Percentiles rank a stretch among this genome's conserved stretches.
Conservation (phyloP, 768 basidiomycete species). For the Cystofilobasidium macerans region DNA sequence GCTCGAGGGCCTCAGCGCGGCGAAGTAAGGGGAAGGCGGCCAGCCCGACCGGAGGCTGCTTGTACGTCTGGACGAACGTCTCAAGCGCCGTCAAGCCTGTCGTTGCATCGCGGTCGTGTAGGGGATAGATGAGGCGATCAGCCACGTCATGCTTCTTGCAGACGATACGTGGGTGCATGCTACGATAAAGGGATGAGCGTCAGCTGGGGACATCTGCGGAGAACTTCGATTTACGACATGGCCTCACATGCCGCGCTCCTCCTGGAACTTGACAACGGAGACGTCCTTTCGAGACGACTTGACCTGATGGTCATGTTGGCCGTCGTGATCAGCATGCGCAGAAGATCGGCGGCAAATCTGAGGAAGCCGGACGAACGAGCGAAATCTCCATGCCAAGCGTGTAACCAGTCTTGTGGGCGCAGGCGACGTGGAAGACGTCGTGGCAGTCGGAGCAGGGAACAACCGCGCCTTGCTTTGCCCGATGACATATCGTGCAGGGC, state of each 20-base stretch:
- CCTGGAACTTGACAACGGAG: constrained; percentile 60
- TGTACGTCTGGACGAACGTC: not conserved
- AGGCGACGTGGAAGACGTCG: constrained; percentile 69
- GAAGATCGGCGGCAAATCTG: too few species aligned
- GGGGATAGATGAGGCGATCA: constrained; percentile 60
- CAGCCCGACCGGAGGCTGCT: not conserved
- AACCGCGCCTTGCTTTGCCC: constrained; percentile 57
- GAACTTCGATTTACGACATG: too few species aligned
- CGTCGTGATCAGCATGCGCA: not conserved
- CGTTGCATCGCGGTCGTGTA: constrained; percentile 70
- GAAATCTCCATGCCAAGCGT: constrained; percentile 89
- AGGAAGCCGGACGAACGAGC: constrained; percentile 45
- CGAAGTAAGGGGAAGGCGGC: not conserved
- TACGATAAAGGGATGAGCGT: not conserved
- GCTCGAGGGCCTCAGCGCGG: not conserved
- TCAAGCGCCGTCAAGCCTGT: constrained; percentile 57
- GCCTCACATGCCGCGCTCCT: constrained; percentile 52
- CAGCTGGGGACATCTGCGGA: not conserved
- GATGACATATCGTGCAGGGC: constrained; percentile 66
- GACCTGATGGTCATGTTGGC: constrained; percentile 44
- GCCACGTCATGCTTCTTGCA: constrained; percentile 58
- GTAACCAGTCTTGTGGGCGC: constrained; percentile 75
- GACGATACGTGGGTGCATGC: constrained; percentile 61
- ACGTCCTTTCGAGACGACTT: constrained; percentile 63
- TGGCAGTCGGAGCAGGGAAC: constrained; percentile 71